phyloP scores from a whole-genome alignment of 352 stramenopile species.

The Globisporangium cylindrosporum region DNA sequence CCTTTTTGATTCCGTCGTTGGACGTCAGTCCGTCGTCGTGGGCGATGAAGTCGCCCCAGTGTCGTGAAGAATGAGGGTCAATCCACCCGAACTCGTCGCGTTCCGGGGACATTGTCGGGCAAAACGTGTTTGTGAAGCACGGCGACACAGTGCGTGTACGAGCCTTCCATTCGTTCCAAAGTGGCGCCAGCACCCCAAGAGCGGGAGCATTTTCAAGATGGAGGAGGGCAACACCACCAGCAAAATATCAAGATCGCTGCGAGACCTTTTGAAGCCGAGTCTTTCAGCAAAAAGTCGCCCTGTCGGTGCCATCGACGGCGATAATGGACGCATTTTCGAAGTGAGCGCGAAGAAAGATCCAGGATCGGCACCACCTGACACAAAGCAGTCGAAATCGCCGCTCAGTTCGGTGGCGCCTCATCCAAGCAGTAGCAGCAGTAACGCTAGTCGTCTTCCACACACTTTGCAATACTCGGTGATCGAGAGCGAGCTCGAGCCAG shows the following conservation, averaged over 20 bases:
- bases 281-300: neutral
- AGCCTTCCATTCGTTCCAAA: neutral
- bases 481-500: constrained; percentile 1
- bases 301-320: neutral
- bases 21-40: neutral
- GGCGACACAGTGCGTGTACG: neutral
- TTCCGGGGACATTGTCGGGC: neutral
- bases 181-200: neutral
- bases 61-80: neutral
- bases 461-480: neutral
- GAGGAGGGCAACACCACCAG: neutral
- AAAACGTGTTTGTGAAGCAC: neutral
- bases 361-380: neutral
- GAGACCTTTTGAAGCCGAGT: neutral
- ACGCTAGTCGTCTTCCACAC: neutral
- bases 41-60: neutral
- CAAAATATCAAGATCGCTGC: neutral
- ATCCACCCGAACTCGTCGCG: neutral
- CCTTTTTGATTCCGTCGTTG: neutral
- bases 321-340: neutral
- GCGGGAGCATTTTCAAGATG: neutral
- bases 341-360: neutral
- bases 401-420: neutral
- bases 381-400: neutral
- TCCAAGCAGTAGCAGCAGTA: neutral